These are phyloP conservation scores for Fusarium papillatum DNA, from an alignment of 2,329 filamentous ascomycete genomes.

Conservation along the genomic window DNA sequence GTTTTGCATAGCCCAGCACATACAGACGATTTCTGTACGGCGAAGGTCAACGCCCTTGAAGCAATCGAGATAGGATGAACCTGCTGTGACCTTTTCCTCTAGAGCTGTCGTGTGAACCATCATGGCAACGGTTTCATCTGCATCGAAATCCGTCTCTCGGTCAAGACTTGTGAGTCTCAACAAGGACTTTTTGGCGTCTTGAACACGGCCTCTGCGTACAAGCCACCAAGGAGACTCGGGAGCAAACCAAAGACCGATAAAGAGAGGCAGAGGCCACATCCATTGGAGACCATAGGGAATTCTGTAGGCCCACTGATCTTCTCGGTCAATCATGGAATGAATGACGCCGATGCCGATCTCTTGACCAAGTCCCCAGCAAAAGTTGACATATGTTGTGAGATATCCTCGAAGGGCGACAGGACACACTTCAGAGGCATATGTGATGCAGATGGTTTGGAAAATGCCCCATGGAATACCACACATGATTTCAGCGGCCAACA, in stretches of 20 bases:
- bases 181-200: slow-evolving; percentile 76
- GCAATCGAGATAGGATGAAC: slow-evolving; percentile 84
- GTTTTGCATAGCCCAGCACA: slow-evolving; percentile 75
- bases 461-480: slow-evolving; percentile 40
- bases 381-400: slow-evolving; percentile 81
- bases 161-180: slow-evolving; percentile 74
- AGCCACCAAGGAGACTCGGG: slow-evolving; percentile 84
- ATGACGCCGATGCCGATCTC: slow-evolving; percentile 81
- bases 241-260: slow-evolving; percentile 75
- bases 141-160: slow-evolving; percentile 79
- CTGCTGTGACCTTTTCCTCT: slow-evolving; percentile 81
- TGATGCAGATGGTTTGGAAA: slow-evolving; percentile 41
- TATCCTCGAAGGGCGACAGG: slow-evolving; percentile 80
- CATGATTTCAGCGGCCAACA: slow-evolving; percentile 38
- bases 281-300: slow-evolving; percentile 82
- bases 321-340: slow-evolving; percentile 73
- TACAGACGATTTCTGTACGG: slow-evolving; percentile 79
- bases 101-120: slow-evolving; percentile 91
- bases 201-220: slow-evolving; percentile 73
- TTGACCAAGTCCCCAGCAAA: slow-evolving; percentile 84
- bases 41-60: slow-evolving; percentile 85
- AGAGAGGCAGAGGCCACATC: slow-evolving; percentile 81
- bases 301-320: slow-evolving; percentile 78
- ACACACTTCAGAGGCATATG: slow-evolving; percentile 74
- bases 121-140: slow-evolving; percentile 90